Evolutionary conservation across 2,329 filamentous ascomycete species (phyloP).

Genomic region (Hypoxylon sp.): DNA sequence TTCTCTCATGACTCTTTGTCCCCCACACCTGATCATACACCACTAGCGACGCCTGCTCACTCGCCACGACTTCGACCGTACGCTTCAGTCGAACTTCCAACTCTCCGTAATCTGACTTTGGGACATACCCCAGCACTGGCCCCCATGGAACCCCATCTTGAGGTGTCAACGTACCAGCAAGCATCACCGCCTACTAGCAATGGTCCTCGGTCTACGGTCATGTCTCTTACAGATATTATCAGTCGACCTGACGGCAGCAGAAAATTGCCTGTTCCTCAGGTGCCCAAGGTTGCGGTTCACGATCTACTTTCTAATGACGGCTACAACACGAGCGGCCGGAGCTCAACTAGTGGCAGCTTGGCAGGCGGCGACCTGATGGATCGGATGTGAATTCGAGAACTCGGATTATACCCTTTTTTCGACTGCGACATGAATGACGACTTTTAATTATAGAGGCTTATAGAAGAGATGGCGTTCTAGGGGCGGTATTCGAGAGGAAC

Average conservation of each 20-base stretch:
- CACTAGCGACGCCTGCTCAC: constrained; percentile 94
- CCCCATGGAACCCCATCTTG: constrained; percentile 68
- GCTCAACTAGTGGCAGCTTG: constrained; percentile 81
- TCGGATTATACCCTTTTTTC: constrained; percentile 19
- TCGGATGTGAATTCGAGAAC: constrained; percentile 54
- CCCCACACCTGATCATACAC: constrained; percentile 97
- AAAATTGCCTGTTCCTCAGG: constrained; percentile 90
- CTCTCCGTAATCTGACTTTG: constrained; percentile 75
- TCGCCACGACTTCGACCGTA: constrained; percentile 90
- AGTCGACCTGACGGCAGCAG: constrained; percentile 85
- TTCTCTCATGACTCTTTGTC: constrained; percentile 97
- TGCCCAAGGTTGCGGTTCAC: constrained; percentile 89
- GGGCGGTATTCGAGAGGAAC: constrained; percentile 34
- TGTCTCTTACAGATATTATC: constrained; percentile 93
- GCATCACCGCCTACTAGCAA: constrained; percentile 67
- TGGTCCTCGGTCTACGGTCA: constrained; percentile 69
- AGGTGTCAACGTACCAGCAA: constrained; percentile 57
- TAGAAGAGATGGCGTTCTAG: constrained; percentile 48
- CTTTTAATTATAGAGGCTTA: constrained; percentile 48
- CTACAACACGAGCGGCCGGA: constrained; percentile 79
- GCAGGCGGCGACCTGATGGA: constrained; percentile 77
- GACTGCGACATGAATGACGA: constrained; percentile 50
- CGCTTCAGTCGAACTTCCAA: constrained; percentile 84
- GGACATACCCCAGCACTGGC: constrained; percentile 68
- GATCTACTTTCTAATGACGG: constrained; percentile 78